Evolutionary conservation across 139 green algal genomes (phyloP).

Genomic region (Volvox africanus): DNA sequence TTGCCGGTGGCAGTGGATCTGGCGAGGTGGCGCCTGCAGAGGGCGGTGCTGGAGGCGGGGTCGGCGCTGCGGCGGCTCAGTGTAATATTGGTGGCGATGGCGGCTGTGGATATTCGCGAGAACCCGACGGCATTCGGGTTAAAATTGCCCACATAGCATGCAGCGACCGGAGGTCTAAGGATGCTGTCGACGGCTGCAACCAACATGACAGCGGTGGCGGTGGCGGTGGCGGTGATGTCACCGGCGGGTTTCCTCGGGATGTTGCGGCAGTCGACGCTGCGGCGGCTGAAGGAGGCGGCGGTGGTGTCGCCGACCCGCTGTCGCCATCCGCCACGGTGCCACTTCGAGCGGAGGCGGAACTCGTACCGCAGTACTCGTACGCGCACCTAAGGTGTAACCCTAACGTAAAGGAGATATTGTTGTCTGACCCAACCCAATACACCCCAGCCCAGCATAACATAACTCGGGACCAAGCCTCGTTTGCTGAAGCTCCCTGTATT

Average conservation of each 20-base stretch:
- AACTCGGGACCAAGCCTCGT: too few relatives aligned
- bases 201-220: neutral
- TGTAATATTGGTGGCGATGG: neutral
- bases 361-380: constrained; percentile 16
- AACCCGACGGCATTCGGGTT: too few relatives aligned
- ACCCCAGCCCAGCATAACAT: too few relatives aligned
- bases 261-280: neutral
- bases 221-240: neutral
- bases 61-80: neutral
- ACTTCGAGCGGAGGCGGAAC: neutral
- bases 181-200: neutral
- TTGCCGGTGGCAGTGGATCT: neutral
- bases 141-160: too few relatives aligned
- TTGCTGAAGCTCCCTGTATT: too few relatives aligned
- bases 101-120: neutral
- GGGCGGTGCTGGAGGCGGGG: neutral
- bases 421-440: too few relatives aligned
- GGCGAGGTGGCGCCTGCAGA: neutral
- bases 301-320: neutral
- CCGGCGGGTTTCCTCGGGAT: neutral
- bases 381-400: neutral
- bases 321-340: neutral
- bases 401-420: too few relatives aligned
- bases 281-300: neutral
- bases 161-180: neutral